phyloP scores from a whole-genome alignment of 1,284 basidiomycete species.

The Malassezia yamatoensis region DNA sequence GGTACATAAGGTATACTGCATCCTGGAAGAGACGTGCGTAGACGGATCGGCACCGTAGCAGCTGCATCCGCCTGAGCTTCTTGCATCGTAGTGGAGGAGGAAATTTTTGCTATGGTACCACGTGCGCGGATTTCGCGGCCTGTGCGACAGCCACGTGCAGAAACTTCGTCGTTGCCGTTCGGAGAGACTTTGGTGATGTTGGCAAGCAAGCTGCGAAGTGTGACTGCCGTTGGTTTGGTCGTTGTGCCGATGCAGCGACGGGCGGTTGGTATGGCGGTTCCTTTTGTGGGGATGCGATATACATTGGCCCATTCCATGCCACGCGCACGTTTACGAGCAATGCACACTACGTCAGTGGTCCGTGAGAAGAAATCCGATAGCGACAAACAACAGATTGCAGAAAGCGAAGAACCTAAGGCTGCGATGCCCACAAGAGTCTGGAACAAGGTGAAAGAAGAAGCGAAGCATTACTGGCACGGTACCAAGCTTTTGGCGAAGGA shows the following conservation, averaged over 20 bases:
- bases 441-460: slow-evolving; percentile 92
- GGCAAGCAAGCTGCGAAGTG: slow-evolving; percentile 2
- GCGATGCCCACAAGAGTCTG: slow-evolving; percentile 52
- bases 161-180: background rate
- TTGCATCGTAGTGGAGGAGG: background rate
- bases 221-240: slow-evolving; percentile 1
- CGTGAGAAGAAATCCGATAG: background rate
- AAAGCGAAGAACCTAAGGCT: slow-evolving; percentile 5
- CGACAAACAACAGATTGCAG: background rate
- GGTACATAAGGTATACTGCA: slow-evolving; percentile 50
- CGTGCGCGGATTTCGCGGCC: background rate
- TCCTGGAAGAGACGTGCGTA: slow-evolving; percentile 16
- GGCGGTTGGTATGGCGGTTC: background rate
- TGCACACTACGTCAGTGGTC: background rate
- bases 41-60: slow-evolving; percentile 16
- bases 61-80: slow-evolving; percentile 1
- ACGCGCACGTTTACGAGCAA: background rate
- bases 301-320: background rate
- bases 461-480: slow-evolving; percentile 92
- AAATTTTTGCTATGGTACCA: slow-evolving; percentile 1
- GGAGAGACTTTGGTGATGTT: background rate
- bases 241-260: background rate
- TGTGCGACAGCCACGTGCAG: slow-evolving; percentile 8
- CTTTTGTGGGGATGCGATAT: background rate
- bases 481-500: slow-evolving; percentile 88